Conservation (phyloP, 1,139 yeast species). For the Lodderomyces theae region DNA sequence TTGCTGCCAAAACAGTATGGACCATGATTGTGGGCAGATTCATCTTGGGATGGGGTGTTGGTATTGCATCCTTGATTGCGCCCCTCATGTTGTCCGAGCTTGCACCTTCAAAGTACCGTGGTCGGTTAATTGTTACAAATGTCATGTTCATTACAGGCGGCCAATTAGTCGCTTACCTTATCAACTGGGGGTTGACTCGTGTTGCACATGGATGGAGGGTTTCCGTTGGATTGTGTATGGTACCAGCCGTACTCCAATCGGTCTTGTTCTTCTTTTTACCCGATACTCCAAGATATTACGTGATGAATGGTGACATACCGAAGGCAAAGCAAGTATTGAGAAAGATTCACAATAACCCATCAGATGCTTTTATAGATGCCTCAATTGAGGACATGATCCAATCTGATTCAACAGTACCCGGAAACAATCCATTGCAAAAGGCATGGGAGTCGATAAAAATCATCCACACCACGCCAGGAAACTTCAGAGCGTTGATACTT, state of each 20-base stretch:
- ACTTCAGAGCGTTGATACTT: conserved; percentile 80
- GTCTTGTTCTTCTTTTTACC: conserved; percentile 80
- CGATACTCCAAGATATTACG: conserved; percentile 89
- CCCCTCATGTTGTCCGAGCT: conserved; percentile 89
- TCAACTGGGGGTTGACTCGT: conserved; percentile 81
- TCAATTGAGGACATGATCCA: conserved; percentile 58
- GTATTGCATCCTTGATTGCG: conserved; percentile 86
- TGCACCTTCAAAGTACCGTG: conserved; percentile 90
- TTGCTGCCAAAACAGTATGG: conserved; percentile 79
- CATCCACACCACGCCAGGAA: conserved; percentile 73
- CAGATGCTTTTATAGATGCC: conserved; percentile 54
- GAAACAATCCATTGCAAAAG: conserved; percentile 50
- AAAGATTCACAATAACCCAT: conserved; percentile 55
- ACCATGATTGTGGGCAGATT: conserved; percentile 89
- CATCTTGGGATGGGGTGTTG: conserved; percentile 94
- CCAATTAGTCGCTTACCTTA: conserved; percentile 85
- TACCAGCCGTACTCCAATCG: conserved; percentile 82
- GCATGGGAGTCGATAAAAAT: conserved; percentile 64
- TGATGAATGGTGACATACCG: conserved; percentile 63
- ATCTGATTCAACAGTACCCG: conserved; percentile 63
- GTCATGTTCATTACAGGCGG: conserved; percentile 84
- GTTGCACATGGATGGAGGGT: conserved; percentile 90
- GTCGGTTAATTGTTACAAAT: conserved; percentile 70
- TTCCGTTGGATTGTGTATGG: conserved; percentile 82
- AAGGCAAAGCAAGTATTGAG: conserved; percentile 65